These are phyloP conservation scores for Cyanidioschyzon merolae DNA, from an alignment of 23 red algal genomes.

Conservation along the genomic window DNA sequence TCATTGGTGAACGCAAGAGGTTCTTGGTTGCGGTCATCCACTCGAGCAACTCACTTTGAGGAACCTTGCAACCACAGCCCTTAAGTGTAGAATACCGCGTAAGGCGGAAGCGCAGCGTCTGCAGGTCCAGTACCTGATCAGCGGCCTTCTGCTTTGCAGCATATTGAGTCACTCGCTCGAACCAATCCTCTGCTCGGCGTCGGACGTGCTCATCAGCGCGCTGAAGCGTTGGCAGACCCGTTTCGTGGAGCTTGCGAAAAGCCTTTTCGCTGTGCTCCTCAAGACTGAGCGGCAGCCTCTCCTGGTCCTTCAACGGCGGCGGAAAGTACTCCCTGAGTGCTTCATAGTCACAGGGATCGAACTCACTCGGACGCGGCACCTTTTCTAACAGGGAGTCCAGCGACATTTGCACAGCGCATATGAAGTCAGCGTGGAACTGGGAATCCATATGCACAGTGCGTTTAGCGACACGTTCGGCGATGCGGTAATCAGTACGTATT, in stretches of 20 bases:
- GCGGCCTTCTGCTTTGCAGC: neutral
- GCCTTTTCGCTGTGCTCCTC: neutral
- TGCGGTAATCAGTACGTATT: too few relatives aligned
- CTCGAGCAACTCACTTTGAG: slow-evolving; percentile 24
- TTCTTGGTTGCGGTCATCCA: neutral
- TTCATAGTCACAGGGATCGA: neutral
- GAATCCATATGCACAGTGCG: too few relatives aligned
- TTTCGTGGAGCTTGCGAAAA: neutral
- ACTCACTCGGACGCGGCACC: neutral
- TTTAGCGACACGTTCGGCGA: too few relatives aligned
- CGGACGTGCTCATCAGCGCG: neutral
- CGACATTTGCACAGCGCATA: too few relatives aligned
- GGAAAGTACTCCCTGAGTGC: neutral
- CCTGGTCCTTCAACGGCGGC: neutral
- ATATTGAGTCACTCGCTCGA: neutral
- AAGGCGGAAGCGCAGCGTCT: slow-evolving; percentile 16
- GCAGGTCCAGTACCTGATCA: neutral
- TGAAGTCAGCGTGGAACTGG: too few relatives aligned
- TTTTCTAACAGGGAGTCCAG: neutral
- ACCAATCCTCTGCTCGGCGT: neutral
- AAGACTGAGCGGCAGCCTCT: neutral
- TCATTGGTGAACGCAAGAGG: neutral
- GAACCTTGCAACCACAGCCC: slow-evolving; percentile 42
- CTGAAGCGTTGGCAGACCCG: neutral
- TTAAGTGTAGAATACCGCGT: slow-evolving; percentile 28